These are phyloP conservation scores for Hyparrhenia diplandra DNA, from an alignment of 176 grass and related monocot genomes.

Conservation along the genomic window DNA sequence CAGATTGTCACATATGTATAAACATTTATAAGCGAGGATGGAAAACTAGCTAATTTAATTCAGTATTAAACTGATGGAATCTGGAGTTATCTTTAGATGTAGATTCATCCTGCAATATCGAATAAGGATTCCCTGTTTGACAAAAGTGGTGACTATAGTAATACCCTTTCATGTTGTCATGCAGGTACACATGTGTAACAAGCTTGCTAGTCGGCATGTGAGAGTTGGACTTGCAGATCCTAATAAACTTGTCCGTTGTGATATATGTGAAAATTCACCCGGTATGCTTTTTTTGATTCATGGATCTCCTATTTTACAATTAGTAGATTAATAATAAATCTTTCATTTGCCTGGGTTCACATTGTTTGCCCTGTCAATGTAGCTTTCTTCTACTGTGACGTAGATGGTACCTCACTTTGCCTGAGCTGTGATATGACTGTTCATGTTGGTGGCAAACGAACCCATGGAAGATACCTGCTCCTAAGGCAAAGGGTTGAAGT, in stretches of 20 bases:
- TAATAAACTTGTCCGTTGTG: slow-evolving; percentile 77
- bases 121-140: neutral
- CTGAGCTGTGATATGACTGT: slow-evolving; percentile 94
- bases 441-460: slow-evolving; percentile 95
- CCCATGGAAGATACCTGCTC: slow-evolving; percentile 89
- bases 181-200: slow-evolving; percentile 99
- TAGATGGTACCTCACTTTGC: slow-evolving; percentile 98
- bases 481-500: slow-evolving; percentile 92
- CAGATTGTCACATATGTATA: neutral
- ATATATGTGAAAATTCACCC: slow-evolving; percentile 95
- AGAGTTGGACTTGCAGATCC: slow-evolving; percentile 96
- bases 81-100: neutral
- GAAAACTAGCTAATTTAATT: neutral
- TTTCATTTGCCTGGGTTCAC: neutral
- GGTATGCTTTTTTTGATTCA: slow-evolving; percentile 41
- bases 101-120: neutral
- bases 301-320: neutral
- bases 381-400: slow-evolving; percentile 99
- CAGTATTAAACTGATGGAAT: neutral
- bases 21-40: neutral
- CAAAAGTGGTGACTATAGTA: neutral
- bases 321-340: neutral
- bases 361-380: slow-evolving; percentile 17
- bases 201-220: slow-evolving; percentile 96
- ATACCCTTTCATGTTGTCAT: slow-evolving; percentile 15